A percentile compares a stretch with the other conserved stretches of the same genome.
Conservation (phyloP, 805 yeast species). For the Ogataea trehalophila region DNA sequence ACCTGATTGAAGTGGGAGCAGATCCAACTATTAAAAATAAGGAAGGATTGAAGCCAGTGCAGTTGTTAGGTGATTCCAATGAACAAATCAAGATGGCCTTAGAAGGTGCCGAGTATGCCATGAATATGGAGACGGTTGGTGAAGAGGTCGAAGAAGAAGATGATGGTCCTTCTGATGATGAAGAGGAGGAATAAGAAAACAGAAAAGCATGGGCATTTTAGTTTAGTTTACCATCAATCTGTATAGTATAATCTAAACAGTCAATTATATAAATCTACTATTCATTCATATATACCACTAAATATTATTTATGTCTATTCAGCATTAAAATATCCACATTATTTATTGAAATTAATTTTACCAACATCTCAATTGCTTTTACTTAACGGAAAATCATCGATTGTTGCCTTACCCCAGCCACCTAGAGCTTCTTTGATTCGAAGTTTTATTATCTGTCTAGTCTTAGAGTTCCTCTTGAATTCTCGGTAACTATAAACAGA, state of each 20-base stretch:
- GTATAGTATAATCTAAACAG: neutral
- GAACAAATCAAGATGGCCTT: conserved; percentile 56
- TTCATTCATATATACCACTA: neutral
- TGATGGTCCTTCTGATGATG: conserved; percentile 28
- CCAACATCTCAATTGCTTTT: too few species aligned
- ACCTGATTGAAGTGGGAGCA: conserved; percentile 86
- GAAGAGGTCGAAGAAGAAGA: conserved; percentile 33
- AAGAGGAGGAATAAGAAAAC: conserved; percentile 5
- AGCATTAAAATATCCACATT: neutral
- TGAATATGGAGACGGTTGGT: conserved; percentile 26
- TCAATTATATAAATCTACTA: neutral
- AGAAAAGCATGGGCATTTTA: neutral
- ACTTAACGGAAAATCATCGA: conserved; percentile 1
- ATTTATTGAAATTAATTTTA: neutral
- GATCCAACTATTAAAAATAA: conserved; percentile 64
- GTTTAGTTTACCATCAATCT: too few species aligned
- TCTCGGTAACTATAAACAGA: conserved; percentile 6
- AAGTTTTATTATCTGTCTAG: conserved; percentile 1
- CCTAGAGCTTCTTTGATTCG: conserved; percentile 5
- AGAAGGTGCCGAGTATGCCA: conserved; percentile 81
- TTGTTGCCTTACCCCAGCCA: conserved; percentile 10
- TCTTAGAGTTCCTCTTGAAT: conserved; percentile 11
- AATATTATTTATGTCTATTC: neutral
- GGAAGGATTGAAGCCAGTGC: conserved; percentile 69
- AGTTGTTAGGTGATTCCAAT: conserved; percentile 50